Conservation (phyloP, 352 stramenopile genomes). For the Globisporangium middletonii region DNA sequence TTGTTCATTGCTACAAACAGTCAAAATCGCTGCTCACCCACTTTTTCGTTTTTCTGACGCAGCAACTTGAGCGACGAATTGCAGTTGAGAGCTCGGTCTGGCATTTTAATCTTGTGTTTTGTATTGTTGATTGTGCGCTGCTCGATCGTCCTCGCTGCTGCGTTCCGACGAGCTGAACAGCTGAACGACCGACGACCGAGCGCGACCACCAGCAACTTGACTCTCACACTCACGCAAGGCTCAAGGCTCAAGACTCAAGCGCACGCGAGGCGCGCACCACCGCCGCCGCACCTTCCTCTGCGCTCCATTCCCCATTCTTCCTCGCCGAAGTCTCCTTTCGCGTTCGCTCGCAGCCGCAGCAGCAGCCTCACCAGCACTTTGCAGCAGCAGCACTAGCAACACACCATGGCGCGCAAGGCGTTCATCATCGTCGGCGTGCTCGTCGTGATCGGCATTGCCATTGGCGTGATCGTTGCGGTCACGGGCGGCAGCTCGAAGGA, state of each 20-base stretch:
- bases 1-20: too few species aligned
- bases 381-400: neutral
- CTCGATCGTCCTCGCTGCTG: too few species aligned
- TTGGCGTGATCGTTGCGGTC: constrained; percentile 65
- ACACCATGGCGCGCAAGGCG: constrained; percentile 38
- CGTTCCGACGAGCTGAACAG: too few species aligned
- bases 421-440: constrained; percentile 66
- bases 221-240: too few species aligned
- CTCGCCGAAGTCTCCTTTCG: neutral
- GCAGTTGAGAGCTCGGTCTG: neutral
- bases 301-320: too few species aligned
- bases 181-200: too few species aligned
- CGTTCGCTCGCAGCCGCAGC: neutral
- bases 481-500: constrained; percentile 27
- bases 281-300: too few species aligned
- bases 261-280: too few species aligned
- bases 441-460: constrained; percentile 53
- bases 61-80: neutral
- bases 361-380: neutral
- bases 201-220: too few species aligned
- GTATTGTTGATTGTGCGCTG: too few species aligned
- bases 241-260: too few species aligned
- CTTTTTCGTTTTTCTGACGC: neutral
- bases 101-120: neutral
- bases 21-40: neutral